Evolutionary conservation across 1,139 yeast genomes (phyloP).

Genomic region (Eremothecium gossypii): DNA sequence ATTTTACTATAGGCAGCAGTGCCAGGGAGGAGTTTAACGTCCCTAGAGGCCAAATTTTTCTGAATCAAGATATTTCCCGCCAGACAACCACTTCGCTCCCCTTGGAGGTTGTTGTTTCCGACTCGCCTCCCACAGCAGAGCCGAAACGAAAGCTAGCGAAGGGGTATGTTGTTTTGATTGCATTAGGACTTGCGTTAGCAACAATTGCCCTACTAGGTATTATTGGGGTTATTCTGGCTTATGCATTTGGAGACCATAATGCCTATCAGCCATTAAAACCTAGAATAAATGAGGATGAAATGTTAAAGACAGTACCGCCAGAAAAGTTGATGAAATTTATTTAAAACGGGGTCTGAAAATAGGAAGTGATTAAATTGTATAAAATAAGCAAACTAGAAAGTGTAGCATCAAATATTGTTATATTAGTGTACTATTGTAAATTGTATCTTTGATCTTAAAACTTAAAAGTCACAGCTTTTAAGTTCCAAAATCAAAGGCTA

Average conservation of each 20-base stretch:
- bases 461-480: too few species aligned
- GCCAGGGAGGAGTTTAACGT: conserved; percentile 4
- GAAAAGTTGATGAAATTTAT: conserved; percentile 40
- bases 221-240: conserved; percentile 46
- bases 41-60: conserved; percentile 23
- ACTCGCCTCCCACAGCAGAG: conserved; percentile 2
- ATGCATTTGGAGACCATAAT: conserved; percentile 33
- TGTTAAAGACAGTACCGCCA: conserved; percentile 55
- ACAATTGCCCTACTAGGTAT: conserved; percentile 61
- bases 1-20: conserved; percentile 31
- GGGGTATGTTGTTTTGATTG: conserved; percentile 82
- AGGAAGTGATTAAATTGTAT: neutral
- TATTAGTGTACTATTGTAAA: too few species aligned
- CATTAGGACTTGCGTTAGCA: conserved; percentile 81
- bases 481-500: too few species aligned
- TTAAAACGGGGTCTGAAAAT: neutral
- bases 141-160: conserved; percentile 29
- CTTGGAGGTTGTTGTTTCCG: neutral
- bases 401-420: too few species aligned
- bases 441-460: too few species aligned
- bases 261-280: conserved; percentile 28
- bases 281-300: conserved; percentile 49
- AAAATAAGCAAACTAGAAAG: neutral
- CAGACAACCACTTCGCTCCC: conserved; percentile 14
- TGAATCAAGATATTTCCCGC: conserved; percentile 32